Base-by-base conservation (phyloP, 148 eudicot species). In the Arbutus unedo region DNA sequence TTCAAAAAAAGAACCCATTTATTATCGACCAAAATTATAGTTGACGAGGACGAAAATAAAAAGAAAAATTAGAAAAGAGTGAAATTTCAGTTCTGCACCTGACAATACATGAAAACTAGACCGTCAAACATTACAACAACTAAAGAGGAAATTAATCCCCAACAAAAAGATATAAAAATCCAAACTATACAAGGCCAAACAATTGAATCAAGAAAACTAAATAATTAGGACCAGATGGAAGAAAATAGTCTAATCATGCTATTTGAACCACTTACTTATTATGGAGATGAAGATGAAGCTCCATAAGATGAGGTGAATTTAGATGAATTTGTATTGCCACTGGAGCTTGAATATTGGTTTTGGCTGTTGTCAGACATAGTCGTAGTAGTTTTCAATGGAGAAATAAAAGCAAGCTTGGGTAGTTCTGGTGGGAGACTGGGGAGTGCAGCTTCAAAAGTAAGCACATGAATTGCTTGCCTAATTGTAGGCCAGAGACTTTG, bases 371-470 rank as follows among this genome's bases (percentile, higher is more conserved):
- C 0, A 59, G 21, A 59, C 6, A 2, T 19, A 59, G 25, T 5
- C 19, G 75, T 15, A 51, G 47, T 8, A 10, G 7, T 13, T 13
- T 6, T 6, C 60, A 56, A 5, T 5, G 55, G 25, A 38, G 55
- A 13, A 31, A 31, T 31, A 3, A 38, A 67, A 15, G 77, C 81
- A 16, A 74, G 75, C n/a, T 48, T 55, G 2, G 84, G 85, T 74
- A 79, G 76, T 41, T 41, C 80, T 55, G 48, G 7, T n/a, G 81
- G 83, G 14, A 86, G 77, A 80, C 3, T 10, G 6, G 85, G 88
- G 31, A 80, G 23, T 70, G 83, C 48, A 48, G 83, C 79, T 83
- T 86, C 88, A 66, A 57, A 80, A 71, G 80, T 76, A 14, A 86
- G 77, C 44, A 79, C 77, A 6, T 76, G 75, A 79, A 85, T 68